Conservation (phyloP, 2,329 filamentous ascomycete genomes). For the Talaromyces funiculosus region DNA sequence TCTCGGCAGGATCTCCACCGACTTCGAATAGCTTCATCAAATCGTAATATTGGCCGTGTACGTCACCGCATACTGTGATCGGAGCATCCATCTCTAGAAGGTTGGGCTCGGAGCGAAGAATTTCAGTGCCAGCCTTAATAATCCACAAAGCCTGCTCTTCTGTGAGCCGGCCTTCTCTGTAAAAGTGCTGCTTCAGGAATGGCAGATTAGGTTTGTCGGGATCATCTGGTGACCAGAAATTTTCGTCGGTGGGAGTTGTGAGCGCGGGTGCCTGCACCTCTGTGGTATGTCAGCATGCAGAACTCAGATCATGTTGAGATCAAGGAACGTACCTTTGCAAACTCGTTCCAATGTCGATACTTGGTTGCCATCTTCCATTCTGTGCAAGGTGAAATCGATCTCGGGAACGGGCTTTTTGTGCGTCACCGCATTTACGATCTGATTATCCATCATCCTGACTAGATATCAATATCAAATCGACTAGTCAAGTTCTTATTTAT, state of each 20-base stretch:
- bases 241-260: slow-evolving; percentile 83
- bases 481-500: not conserved
- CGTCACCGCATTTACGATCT: slow-evolving; percentile 78
- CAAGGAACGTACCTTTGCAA: slow-evolving; percentile 73
- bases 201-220: slow-evolving; percentile 83
- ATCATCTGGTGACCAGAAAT: slow-evolving; percentile 86
- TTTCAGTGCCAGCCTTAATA: slow-evolving; percentile 76
- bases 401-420: slow-evolving; percentile 94
- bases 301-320: too few species aligned
- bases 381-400: slow-evolving; percentile 97
- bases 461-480: not conserved
- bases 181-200: slow-evolving; percentile 98
- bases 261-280: slow-evolving; percentile 97
- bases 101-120: slow-evolving; percentile 87
- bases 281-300: slow-evolving; percentile 35
- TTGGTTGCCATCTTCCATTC: slow-evolving; percentile 94
- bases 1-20: slow-evolving; percentile 92
- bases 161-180: slow-evolving; percentile 91
- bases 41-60: slow-evolving; percentile 98
- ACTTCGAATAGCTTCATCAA: slow-evolving; percentile 99
- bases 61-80: slow-evolving; percentile 96
- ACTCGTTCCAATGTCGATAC: slow-evolving; percentile 94
- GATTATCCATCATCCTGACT: slow-evolving; percentile 16
- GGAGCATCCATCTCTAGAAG: slow-evolving; percentile 98
- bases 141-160: slow-evolving; percentile 98